A percentile compares a stretch with the other conserved stretches of the same genome.
These are phyloP conservation scores for Echites panduratus DNA, from an alignment of 257 asterid species.

Conservation along the genomic window DNA sequence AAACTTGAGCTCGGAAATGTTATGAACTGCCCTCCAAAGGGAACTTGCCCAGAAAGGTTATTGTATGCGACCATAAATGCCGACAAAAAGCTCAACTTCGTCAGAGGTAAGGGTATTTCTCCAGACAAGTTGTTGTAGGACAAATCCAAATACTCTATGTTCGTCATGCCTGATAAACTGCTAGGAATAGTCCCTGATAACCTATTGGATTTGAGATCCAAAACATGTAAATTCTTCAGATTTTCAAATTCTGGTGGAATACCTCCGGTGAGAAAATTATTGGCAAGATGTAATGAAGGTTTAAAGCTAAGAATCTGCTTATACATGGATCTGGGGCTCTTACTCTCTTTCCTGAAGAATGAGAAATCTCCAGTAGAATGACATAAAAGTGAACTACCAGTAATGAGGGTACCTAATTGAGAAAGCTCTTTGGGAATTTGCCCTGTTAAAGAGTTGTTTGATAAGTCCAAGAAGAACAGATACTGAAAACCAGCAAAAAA, in stretches of 20 bases:
- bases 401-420: conserved; percentile 38
- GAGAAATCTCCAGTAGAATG: conserved; percentile 52
- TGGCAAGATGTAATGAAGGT: conserved; percentile 57
- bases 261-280: conserved; percentile 55
- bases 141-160: conserved; percentile 61
- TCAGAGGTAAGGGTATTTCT: conserved; percentile 52
- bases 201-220: conserved; percentile 57
- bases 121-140: conserved; percentile 62
- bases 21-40: conserved; percentile 48
- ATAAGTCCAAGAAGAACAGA: conserved; percentile 73
- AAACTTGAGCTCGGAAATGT: conserved; percentile 59
- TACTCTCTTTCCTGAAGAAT: conserved; percentile 42
- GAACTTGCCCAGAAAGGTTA: conserved; percentile 52
- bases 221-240: conserved; percentile 48
- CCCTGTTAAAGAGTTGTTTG: conserved; percentile 65
- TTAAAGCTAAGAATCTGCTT: conserved; percentile 53
- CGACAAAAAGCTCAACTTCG: conserved; percentile 46
- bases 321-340: conserved; percentile 29
- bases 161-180: conserved; percentile 47
- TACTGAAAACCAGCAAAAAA: conserved; percentile 58
- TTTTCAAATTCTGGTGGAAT: conserved; percentile 75
- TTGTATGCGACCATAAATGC: conserved; percentile 61
- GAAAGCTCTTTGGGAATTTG: conserved; percentile 57
- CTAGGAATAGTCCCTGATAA: conserved; percentile 60
- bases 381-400: conserved; percentile 27